These are phyloP conservation scores for Calonectria pauciramosa DNA, from an alignment of 2,329 filamentous ascomycete genomes.

Conservation along the genomic window DNA sequence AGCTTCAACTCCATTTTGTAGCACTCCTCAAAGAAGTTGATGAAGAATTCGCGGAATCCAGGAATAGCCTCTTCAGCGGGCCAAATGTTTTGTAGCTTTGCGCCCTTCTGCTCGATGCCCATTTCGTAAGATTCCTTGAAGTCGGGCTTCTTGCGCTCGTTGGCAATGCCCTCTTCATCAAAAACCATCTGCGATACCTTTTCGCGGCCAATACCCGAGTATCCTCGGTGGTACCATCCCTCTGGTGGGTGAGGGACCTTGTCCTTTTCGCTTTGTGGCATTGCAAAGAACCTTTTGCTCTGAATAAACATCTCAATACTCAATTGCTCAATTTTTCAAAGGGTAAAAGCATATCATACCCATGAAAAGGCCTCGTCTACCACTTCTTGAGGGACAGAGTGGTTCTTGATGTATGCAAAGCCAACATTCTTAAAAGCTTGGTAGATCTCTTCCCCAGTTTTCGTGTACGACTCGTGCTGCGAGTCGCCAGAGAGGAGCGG, in stretches of 20 bases:
- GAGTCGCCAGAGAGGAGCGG: constrained; percentile 26
- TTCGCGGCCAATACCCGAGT: constrained; percentile 49
- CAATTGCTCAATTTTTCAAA: background rate
- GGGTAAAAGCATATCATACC: constrained; percentile 32
- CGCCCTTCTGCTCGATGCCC: constrained; percentile 48
- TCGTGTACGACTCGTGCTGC: constrained; percentile 14
- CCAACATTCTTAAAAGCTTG: constrained; percentile 50
- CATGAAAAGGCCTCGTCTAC: constrained; percentile 55
- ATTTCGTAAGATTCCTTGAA: constrained; percentile 57
- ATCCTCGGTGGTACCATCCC: constrained; percentile 51
- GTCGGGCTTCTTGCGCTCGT: constrained; percentile 49
- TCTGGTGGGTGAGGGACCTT: constrained; percentile 46
- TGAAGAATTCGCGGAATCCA: constrained; percentile 38
- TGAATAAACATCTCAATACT: constrained; percentile 25
- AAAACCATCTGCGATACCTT: constrained; percentile 51
- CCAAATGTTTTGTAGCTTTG: constrained; percentile 42
- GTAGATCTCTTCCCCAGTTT: constrained; percentile 36
- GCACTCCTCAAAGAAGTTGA: constrained; percentile 77
- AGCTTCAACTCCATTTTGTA: constrained; percentile 79
- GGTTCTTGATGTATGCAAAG: constrained; percentile 53
- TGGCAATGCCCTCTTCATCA: constrained; percentile 39
- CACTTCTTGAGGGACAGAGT: constrained; percentile 50
- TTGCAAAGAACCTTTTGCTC: constrained; percentile 47
- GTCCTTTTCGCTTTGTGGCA: constrained; percentile 47
- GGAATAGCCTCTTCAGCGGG: constrained; percentile 36